Percentiles rank a stretch among this genome's conserved stretches.
Conservation (phyloP, 352 stramenopile genomes). For the Phytophthora tentaculata region DNA sequence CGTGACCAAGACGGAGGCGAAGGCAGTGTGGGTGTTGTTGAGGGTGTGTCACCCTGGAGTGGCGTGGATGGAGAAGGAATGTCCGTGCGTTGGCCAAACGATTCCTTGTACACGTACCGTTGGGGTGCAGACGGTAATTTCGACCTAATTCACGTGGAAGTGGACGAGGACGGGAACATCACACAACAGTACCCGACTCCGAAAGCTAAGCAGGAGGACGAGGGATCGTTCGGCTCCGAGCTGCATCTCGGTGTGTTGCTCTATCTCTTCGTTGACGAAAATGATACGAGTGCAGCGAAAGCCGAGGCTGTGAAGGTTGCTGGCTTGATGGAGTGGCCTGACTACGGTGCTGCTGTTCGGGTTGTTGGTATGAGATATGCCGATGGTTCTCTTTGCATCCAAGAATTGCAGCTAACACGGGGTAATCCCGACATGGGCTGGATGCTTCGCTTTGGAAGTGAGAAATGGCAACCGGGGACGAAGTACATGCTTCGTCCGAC, state of each 20-base stretch:
- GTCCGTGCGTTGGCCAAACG: conserved; percentile 89
- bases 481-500: conserved; percentile 70
- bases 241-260: conserved; percentile 83
- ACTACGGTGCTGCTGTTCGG: conserved; percentile 78
- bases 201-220: conserved; percentile 72
- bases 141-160: conserved; percentile 85
- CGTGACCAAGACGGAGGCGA: conserved; percentile 89
- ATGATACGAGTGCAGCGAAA: conserved; percentile 1
- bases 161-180: conserved; percentile 81
- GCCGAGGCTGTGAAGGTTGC: conserved; percentile 45
- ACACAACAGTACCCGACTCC: conserved; percentile 73
- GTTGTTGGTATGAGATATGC: conserved; percentile 66
- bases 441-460: conserved; percentile 83
- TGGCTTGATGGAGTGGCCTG: conserved; percentile 83
- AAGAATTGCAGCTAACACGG: conserved; percentile 83
- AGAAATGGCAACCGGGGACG: conserved; percentile 89
- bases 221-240: conserved; percentile 78
- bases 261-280: conserved; percentile 56
- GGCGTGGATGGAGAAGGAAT: conserved; percentile 89
- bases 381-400: conserved; percentile 68
- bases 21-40: conserved; percentile 81
- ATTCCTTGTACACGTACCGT: conserved; percentile 89
- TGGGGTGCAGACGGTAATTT: conserved; percentile 90
- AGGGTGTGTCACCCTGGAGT: conserved; percentile 89
- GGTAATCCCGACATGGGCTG: conserved; percentile 89